Evolutionary conservation across 2,329 filamentous ascomycete species (phyloP).

Genomic region (Pestalotiopsis sp.): DNA sequence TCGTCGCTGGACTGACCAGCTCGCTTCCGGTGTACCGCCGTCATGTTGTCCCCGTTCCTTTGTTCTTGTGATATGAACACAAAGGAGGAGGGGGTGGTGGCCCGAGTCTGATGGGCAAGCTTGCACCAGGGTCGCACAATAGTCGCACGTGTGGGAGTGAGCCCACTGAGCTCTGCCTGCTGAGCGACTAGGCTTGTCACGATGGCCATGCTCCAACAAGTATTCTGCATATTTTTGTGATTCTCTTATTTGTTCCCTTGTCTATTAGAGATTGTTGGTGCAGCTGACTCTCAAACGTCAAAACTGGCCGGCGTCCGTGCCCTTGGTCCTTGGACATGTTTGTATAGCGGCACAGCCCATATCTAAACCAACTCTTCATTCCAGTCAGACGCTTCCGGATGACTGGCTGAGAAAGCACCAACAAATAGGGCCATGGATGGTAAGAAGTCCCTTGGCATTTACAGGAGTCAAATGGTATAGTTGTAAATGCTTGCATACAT

Average conservation of each 20-base stretch:
- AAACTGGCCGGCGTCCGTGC: not conserved
- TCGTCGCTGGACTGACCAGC: not conserved
- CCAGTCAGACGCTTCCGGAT: not conserved
- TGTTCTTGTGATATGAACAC: not conserved
- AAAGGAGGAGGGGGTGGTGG: not conserved
- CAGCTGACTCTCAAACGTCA: not conserved
- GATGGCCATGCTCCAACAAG: too few relatives aligned
- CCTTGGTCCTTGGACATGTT: not conserved
- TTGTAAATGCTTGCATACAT: too few relatives aligned
- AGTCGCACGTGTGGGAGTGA: too few relatives aligned
- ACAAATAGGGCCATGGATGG: too few relatives aligned
- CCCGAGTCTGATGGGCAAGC: not conserved
- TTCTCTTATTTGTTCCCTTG: too few relatives aligned
- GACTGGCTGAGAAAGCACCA: not conserved
- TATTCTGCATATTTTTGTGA: too few relatives aligned
- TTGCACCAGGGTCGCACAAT: not conserved
- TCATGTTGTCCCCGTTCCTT: not conserved
- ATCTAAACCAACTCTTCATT: not conserved
- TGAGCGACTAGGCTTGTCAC: too few relatives aligned
- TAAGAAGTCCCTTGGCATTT: too few relatives aligned
- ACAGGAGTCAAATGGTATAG: too few relatives aligned
- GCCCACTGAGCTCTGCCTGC: too few relatives aligned
- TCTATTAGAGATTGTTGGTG: too few relatives aligned
- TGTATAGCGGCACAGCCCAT: not conserved
- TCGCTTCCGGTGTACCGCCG: not conserved